These are phyloP conservation scores for Alternaria dauci DNA, from an alignment of 2,329 filamentous ascomycete genomes.

Conservation along the genomic window DNA sequence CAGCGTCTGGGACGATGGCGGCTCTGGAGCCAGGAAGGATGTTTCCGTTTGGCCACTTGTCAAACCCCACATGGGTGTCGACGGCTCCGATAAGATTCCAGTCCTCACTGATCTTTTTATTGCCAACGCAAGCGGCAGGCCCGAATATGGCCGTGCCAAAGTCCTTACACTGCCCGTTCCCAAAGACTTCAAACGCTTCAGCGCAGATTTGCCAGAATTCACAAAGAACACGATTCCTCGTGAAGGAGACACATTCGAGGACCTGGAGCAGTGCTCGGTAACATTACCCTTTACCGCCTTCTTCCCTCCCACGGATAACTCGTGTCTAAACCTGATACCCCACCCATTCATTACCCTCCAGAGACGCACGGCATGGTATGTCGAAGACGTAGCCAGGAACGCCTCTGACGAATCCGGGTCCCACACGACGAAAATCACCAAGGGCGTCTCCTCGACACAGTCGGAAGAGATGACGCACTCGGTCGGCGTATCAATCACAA, in stretches of 20 bases:
- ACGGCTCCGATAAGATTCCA: not conserved
- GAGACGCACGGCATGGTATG: not conserved
- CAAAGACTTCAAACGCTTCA: not conserved
- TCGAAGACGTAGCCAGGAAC: not conserved
- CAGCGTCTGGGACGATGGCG: not conserved
- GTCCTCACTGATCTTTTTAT: not conserved
- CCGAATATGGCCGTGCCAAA: not conserved
- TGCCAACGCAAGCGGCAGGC: not conserved
- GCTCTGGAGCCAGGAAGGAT: not conserved
- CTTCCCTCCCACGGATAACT: not conserved
- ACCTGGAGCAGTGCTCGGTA: not conserved
- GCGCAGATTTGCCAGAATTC: not conserved
- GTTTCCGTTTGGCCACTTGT: not conserved
- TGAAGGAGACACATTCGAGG: not conserved
- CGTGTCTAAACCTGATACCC: not conserved
- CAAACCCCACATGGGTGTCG: not conserved
- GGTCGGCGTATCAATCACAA: not conserved
- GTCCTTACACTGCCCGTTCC: not conserved
- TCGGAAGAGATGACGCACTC: not conserved
- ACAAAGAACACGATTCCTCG: not conserved
- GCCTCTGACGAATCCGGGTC: not conserved
- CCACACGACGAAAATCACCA: not conserved
- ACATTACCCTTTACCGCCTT: not conserved
- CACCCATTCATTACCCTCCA: not conserved
- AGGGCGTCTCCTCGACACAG: not conserved